Percentiles rank a stretch among this genome's conserved stretches.
Evolutionary conservation across 2,329 filamentous ascomycete species (phyloP).

Genomic region (Sclerotinia glacialis): DNA sequence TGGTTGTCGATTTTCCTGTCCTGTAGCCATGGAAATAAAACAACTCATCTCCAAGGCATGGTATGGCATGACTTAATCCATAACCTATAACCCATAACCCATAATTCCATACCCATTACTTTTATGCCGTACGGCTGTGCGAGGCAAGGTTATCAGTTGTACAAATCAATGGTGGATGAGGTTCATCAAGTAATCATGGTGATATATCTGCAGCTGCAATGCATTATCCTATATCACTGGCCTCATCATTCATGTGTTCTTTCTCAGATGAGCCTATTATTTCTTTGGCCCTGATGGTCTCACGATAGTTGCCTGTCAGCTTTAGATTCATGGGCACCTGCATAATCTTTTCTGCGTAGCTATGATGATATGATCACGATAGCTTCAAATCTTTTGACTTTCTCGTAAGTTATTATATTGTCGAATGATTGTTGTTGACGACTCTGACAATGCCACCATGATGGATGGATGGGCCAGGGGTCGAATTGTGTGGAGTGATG

Average conservation of each 20-base stretch:
- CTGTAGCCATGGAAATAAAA: background rate
- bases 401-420: background rate
- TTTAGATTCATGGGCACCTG: background rate
- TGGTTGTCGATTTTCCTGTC: background rate
- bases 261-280: background rate
- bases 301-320: conserved; percentile 4
- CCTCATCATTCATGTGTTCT: background rate
- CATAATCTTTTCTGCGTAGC: background rate
- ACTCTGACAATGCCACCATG: background rate
- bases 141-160: background rate
- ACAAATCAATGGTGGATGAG: background rate
- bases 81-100: background rate
- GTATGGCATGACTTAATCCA: background rate
- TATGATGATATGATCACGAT: conserved; percentile 3
- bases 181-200: background rate
- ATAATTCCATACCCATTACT: background rate
- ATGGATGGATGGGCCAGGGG: background rate
- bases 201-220: background rate
- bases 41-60: background rate
- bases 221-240: background rate
- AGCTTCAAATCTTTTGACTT: conserved; percentile 3
- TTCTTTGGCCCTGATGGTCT: background rate
- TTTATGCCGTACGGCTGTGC: background rate
- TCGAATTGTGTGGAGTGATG: background rate
- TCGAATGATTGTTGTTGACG: background rate